Evolutionary conservation across 305 asterid species (phyloP).

Genomic region (Fraxinus platypoda): DNA sequence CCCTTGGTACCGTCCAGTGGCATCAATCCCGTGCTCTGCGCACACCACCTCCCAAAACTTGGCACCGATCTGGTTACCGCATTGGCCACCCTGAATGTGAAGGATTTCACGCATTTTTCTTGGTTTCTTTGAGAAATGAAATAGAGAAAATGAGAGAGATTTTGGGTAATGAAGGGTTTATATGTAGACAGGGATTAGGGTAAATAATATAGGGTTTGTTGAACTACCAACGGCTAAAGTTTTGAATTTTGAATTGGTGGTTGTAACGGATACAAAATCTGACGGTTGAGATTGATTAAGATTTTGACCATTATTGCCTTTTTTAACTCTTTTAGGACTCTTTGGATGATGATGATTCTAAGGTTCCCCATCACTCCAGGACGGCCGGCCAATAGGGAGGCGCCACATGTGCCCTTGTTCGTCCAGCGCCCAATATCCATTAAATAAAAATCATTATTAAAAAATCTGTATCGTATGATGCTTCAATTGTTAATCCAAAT

Average conservation of each 20-base stretch:
- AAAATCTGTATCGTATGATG: not conserved
- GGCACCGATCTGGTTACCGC: conserved; percentile 77
- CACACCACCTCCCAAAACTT: conserved; percentile 81
- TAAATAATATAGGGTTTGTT: not conserved
- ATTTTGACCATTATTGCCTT: not conserved
- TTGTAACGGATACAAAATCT: conserved; percentile 23
- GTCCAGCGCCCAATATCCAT: not conserved
- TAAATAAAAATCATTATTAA: no score
- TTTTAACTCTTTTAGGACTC: no score
- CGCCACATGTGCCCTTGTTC: not conserved
- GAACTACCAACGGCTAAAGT: conserved; percentile 8
- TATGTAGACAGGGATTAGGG: not conserved
- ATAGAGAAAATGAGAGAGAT: not conserved
- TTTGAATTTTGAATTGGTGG: conserved; percentile 34
- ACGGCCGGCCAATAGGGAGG: not conserved
- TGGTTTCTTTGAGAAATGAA: not conserved
- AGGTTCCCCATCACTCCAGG: not conserved
- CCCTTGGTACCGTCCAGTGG: conserved; percentile 63
- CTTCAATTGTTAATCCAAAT: no score
- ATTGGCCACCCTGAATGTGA: conserved; percentile 78
- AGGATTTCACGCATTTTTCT: conserved; percentile 66
- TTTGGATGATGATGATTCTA: no score
- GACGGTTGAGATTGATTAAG: conserved; percentile 21
- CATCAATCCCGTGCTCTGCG: conserved; percentile 72
- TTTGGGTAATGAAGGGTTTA: conserved; percentile 12